phyloP scores from a whole-genome alignment of 495 filamentous ascomycete species.

The Echria macrotheca region DNA sequence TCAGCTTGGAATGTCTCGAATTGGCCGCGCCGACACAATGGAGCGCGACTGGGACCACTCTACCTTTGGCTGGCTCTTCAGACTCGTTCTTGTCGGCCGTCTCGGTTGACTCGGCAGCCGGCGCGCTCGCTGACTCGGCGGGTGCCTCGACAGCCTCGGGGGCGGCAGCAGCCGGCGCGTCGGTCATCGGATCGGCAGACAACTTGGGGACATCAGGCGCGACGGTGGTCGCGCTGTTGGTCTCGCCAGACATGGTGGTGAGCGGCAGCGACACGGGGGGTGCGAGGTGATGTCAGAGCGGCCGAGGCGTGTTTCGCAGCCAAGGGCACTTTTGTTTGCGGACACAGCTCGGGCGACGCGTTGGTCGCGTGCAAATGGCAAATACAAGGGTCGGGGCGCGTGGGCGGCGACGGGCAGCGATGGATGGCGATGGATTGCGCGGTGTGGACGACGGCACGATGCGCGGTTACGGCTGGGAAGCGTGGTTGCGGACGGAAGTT shows the following conservation, averaged over 20 bases:
- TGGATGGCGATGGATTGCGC: slow-evolving; percentile 23
- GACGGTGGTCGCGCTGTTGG: slow-evolving; percentile 2
- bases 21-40: not conserved
- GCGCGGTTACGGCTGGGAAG: slow-evolving; percentile 20
- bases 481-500: slow-evolving; percentile 25
- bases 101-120: slow-evolving; percentile 14
- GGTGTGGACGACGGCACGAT: slow-evolving; percentile 19
- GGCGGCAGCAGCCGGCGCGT: slow-evolving; percentile 18
- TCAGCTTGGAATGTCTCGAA: slow-evolving; percentile 13
- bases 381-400: slow-evolving; percentile 13
- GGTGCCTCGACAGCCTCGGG: slow-evolving; percentile 18
- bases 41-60: not conserved
- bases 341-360: slow-evolving; percentile 24
- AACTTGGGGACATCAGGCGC: slow-evolving; percentile 1
- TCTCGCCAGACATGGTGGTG: slow-evolving; percentile 15
- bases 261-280: slow-evolving; percentile 11
- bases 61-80: slow-evolving; percentile 21
- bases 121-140: slow-evolving; percentile 15
- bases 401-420: slow-evolving; percentile 14
- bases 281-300: slow-evolving; percentile 26
- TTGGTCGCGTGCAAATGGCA: slow-evolving; percentile 19
- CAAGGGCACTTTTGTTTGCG: slow-evolving; percentile 14
- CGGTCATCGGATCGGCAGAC: slow-evolving; percentile 11
- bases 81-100: slow-evolving; percentile 10
- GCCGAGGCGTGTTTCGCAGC: not conserved